Evolutionary conservation across 768 basidiomycete genomes (phyloP), one percentile per base, ranked within the genome.

Genomic region (Cystofilobasidium macerans): DNA sequence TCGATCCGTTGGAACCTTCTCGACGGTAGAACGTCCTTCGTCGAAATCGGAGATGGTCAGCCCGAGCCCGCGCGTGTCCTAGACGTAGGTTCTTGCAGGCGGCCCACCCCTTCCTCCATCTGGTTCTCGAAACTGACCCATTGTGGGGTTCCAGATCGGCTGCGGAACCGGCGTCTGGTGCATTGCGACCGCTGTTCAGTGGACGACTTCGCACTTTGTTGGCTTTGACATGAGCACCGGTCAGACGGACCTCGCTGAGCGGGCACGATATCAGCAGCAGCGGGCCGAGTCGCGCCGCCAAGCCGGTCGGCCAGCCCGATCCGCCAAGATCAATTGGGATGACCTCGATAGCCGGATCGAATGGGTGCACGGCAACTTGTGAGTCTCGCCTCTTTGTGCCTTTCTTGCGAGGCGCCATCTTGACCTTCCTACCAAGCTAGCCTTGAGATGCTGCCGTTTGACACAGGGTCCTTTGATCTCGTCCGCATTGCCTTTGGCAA

Each of bases 321-420:
- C 36, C n/a, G 26, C 28, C 11, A 24, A 7, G 16, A 40, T 68
- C 28, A 56, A 67, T 33, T 75, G 73, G 74, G 65, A 69, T 28
- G 72, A 73, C 43, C 33, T 75, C 9, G 61, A 67, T 12, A 45
- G 61, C 26, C 48, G 75, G 45, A 68, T 75, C 6, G 70, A 67
- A 36, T 76, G 75, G 75, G 67, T 71, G 24, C 67, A 69, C 45
- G 73, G 70, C 4, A 65, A 75, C 61, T 74, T 74, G 75, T 76
- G 60, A 68, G 74, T 71, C 2, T 24, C 30, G 18, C 2, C 35
- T 13, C 13, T 32, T 30, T 51, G 2, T 61, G 2, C 16, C 18
- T 1, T 18, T 28, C 28, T 28, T 7, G 26, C 24, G 20, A 28
- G 7, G n/a, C 12, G 26, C 57, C 24, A 42, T 40, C 6, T 54